Evolutionary conservation across 768 basidiomycete genomes (phyloP).

Genomic region (Boletus tylopilopsis): DNA sequence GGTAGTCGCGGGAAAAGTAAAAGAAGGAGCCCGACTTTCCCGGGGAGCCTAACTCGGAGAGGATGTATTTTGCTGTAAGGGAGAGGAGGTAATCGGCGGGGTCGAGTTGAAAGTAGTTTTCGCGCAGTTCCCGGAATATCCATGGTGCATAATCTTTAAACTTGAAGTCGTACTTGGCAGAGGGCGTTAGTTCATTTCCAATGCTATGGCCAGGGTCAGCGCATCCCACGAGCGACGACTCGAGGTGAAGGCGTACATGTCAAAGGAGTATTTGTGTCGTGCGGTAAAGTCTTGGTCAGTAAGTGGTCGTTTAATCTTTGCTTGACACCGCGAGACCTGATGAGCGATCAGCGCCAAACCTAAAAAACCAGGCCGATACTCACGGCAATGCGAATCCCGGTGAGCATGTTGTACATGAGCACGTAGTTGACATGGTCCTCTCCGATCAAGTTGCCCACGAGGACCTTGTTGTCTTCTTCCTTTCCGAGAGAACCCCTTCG

Average conservation of each 20-base stretch:
- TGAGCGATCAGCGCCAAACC: constrained; percentile 1
- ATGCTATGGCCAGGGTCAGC: constrained; percentile 46
- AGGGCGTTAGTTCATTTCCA: constrained; percentile 97
- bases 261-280: constrained; percentile 93
- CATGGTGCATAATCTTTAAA: constrained; percentile 99
- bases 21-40: constrained; percentile 99
- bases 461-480: constrained; percentile 50
- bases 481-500: constrained; percentile 22
- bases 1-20: constrained; percentile 97
- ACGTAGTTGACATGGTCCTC: constrained; percentile 99
- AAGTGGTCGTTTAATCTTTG: constrained; percentile 84
- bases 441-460: constrained; percentile 96
- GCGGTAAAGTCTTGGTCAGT: constrained; percentile 85
- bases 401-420: constrained; percentile 99
- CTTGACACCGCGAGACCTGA: constrained; percentile 93
- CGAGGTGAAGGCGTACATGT: constrained; percentile 63
- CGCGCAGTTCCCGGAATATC: constrained; percentile 94
- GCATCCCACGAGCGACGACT: not conserved
- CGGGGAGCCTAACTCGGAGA: constrained; percentile 95
- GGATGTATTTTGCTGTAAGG: constrained; percentile 94
- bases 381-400: constrained; percentile 93
- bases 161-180: constrained; percentile 98
- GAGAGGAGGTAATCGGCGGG: constrained; percentile 97
- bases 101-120: constrained; percentile 92
- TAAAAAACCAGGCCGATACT: constrained; percentile 25